phyloP scores from a whole-genome alignment of 176 grass and related monocot species.

The Aegilops longissima region DNA sequence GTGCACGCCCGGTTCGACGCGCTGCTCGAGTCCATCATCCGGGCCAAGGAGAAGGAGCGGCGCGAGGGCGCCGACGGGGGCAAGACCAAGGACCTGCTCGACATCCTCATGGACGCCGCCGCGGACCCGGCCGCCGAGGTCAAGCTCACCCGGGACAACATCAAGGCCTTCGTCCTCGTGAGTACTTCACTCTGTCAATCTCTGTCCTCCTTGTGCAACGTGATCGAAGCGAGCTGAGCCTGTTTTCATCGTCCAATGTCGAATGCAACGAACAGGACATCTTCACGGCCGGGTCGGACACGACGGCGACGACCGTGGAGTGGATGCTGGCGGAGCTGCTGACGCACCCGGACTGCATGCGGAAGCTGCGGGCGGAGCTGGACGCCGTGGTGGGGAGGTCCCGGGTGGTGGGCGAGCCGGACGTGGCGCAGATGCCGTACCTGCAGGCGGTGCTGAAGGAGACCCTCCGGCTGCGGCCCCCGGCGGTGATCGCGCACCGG shows the following conservation, averaged over 20 bases:
- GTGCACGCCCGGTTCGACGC: slow-evolving; percentile 17
- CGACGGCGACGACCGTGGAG: slow-evolving; percentile 3
- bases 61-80: not conserved
- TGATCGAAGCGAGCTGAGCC: not conserved
- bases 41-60: not conserved
- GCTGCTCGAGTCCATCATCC: not conserved
- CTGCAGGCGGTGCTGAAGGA: slow-evolving; percentile 20
- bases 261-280: not conserved
- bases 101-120: slow-evolving; percentile 9
- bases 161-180: not conserved
- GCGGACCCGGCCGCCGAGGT: slow-evolving; percentile 8
- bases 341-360: not conserved
- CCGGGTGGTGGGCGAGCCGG: not conserved
- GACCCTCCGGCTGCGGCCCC: not conserved
- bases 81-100: slow-evolving; percentile 13
- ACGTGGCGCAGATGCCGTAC: slow-evolving; percentile 11
- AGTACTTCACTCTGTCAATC: not conserved
- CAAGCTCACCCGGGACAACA: slow-evolving; percentile 3
- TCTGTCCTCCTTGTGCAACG: not conserved
- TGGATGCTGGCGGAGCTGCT: slow-evolving; percentile 20
- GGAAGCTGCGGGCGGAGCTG: not conserved
- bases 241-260: too few relatives aligned
- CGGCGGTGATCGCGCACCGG: slow-evolving; percentile 12
- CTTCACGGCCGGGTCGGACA: slow-evolving; percentile 15
- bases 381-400: not conserved